Evolutionary conservation across 371 early-diverging fungal genomes (phyloP).

Genomic region (Saksenaea oblongispora): DNA sequence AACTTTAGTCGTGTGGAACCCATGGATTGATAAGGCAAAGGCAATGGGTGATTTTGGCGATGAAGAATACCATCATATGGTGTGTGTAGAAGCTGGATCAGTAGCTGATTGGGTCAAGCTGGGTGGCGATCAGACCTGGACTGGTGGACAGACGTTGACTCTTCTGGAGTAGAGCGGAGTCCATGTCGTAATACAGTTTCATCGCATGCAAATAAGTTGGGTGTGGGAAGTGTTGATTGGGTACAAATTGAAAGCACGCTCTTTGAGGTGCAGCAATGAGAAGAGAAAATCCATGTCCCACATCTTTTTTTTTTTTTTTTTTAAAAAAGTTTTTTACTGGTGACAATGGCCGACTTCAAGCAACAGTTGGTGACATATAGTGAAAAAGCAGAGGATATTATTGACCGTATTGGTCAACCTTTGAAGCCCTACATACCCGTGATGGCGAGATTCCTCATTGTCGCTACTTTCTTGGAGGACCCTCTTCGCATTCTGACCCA

Average conservation of each 20-base stretch:
- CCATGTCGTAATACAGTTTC: neutral
- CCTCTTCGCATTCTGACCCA: slow-evolving; percentile 84
- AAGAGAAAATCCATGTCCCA: slow-evolving; percentile 1
- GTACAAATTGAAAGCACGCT: neutral
- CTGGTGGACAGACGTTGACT: slow-evolving; percentile 74
- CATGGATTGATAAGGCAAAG: slow-evolving; percentile 89
- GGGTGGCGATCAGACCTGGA: slow-evolving; percentile 66
- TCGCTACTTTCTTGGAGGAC: slow-evolving; percentile 94
- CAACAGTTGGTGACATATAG: slow-evolving; percentile 17
- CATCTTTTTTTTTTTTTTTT: slow-evolving; percentile 11
- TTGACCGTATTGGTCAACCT: slow-evolving; percentile 72
- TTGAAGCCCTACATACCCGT: slow-evolving; percentile 87
- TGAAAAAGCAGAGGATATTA: slow-evolving; percentile 23
- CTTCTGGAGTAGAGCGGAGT: slow-evolving; percentile 28
- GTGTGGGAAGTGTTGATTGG: slow-evolving; percentile 4
- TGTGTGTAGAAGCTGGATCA: slow-evolving; percentile 89
- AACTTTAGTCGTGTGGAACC: slow-evolving; percentile 91
- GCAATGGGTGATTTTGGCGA: slow-evolving; percentile 90
- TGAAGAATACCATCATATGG: slow-evolving; percentile 79
- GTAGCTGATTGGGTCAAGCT: slow-evolving; percentile 76
- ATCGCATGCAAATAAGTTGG: neutral
- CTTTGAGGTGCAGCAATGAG: neutral
- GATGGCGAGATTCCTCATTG: slow-evolving; percentile 86
- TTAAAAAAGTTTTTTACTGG: neutral
- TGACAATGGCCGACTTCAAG: slow-evolving; percentile 21